Evolutionary conservation across 768 basidiomycete species (phyloP).

Genomic region (Lactarius psammicola): DNA sequence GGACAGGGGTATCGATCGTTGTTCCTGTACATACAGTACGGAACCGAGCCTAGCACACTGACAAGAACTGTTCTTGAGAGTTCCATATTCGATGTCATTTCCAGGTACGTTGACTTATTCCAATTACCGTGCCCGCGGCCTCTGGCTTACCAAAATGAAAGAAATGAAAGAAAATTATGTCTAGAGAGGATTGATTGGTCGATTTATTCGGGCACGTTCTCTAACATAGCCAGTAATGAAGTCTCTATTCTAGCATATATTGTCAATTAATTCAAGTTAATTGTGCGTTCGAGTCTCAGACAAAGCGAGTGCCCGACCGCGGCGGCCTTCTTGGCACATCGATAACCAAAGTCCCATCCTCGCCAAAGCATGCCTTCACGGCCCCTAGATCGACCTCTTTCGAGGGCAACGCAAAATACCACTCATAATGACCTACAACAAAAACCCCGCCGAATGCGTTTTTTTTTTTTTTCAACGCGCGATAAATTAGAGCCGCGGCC

Average conservation of each 20-base stretch:
- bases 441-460: no score
- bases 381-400: constrained; percentile 2
- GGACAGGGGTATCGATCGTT: neutral
- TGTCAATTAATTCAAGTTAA: no score
- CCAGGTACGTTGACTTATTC: neutral
- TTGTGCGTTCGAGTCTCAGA: neutral
- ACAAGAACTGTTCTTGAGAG: neutral
- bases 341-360: constrained; percentile 8
- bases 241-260: neutral
- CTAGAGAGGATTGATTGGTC: neutral
- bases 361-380: constrained; percentile 12
- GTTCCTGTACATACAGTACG: neutral
- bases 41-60: neutral
- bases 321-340: constrained; percentile 14
- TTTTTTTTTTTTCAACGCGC: no score
- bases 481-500: no score
- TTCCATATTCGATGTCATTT: neutral
- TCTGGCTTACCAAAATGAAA: neutral
- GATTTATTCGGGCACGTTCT: neutral
- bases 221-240: neutral
- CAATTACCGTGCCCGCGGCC: neutral
- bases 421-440: constrained; percentile 27
- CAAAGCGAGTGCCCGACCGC: neutral
- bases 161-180: neutral
- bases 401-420: constrained; percentile 16